Evolutionary conservation across 2,329 filamentous ascomycete species (phyloP), one percentile per base, ranked within the genome.

Genomic region (Alternaria panax): DNA sequence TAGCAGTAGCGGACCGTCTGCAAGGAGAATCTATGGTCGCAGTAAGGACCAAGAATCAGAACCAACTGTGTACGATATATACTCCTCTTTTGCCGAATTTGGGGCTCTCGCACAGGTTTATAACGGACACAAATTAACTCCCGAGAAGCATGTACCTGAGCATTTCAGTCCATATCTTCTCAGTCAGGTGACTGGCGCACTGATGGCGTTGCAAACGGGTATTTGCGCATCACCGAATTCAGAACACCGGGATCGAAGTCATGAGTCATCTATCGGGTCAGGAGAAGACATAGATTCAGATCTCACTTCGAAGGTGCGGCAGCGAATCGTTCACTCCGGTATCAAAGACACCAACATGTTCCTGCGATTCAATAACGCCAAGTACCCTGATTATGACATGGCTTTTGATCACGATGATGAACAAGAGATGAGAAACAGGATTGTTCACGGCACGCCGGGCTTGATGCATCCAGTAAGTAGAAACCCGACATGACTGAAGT

Each of bases 201-300:
- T 36, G 32, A n/a, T n/a, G 0, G 32, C 32, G 7, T 2, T 36
- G 32, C 32, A 18, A 2, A n/a, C n/a, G 16, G 32, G 32, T 36
- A 8, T 6, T 36, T 36, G 32, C 32, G 16, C 16, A 36, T n/a
- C 16, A 7, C 32, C 32, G 5, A 36, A n/a, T 36, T 6, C 6
- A 2, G 30, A 32, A 2, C 11, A 7, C 0, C 32, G n/a, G 14
- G 1, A n/a, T 6, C 32, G 6, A 1, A 2, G 7, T n/a, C 5
- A 36, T 6, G n/a, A 36, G 14, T 16, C 14, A 36, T 14, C 32
- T 36, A 36, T n/a, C 2, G 32, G 2, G 14, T 7, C 32, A n/a
- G 16, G 32, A 36, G 32, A 36, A n/a, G 16, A n/a, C 32, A 0
- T 0, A 8, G 16, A 18, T 36, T n/a, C 1, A 4, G 16, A 36